Percentiles rank a stretch among this genome's conserved stretches.
phyloP scores from a whole-genome alignment of 805 yeast genomes.

The Deakozyma indianensis region DNA sequence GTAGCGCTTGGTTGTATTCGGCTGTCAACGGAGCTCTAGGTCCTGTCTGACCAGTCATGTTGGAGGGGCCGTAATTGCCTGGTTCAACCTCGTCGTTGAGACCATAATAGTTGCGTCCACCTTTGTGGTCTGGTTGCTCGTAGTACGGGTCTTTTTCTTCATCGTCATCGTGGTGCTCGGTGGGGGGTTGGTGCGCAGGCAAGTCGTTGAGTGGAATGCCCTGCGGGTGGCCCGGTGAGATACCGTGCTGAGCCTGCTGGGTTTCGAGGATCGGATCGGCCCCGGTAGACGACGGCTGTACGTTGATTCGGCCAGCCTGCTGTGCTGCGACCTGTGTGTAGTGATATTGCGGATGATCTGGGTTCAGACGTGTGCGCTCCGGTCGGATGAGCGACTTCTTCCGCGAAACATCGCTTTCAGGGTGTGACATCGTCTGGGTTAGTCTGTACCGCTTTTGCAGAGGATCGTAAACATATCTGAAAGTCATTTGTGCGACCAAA shows the following conservation, averaged over 20 bases:
- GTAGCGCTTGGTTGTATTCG: neutral
- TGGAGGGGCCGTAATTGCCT: neutral
- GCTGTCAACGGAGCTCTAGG: neutral
- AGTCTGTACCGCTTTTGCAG: neutral
- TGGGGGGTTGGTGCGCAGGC: neutral
- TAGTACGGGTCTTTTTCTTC: slow-evolving; percentile 3
- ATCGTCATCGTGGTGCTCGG: slow-evolving; percentile 1
- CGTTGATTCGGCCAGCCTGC: slow-evolving; percentile 44
- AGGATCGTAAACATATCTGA: neutral
- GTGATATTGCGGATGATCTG: slow-evolving; percentile 63
- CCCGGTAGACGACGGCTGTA: slow-evolving; percentile 60
- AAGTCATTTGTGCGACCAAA: neutral
- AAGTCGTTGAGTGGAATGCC: neutral
- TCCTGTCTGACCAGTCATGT: neutral
- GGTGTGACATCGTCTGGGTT: neutral
- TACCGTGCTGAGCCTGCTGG: neutral
- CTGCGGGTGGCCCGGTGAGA: too few species aligned
- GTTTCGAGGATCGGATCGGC: slow-evolving; percentile 34
- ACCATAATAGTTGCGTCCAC: slow-evolving; percentile 41
- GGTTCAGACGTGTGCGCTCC: slow-evolving; percentile 56
- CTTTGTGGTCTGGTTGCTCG: slow-evolving; percentile 9
- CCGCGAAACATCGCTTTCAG: slow-evolving; percentile 13
- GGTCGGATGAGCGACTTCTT: slow-evolving; percentile 72
- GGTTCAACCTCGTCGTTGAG: slow-evolving; percentile 39
- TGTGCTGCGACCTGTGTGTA: slow-evolving; percentile 62